Conservation (phyloP, 1,139 yeast genomes). For the Pichia sp. region DNA sequence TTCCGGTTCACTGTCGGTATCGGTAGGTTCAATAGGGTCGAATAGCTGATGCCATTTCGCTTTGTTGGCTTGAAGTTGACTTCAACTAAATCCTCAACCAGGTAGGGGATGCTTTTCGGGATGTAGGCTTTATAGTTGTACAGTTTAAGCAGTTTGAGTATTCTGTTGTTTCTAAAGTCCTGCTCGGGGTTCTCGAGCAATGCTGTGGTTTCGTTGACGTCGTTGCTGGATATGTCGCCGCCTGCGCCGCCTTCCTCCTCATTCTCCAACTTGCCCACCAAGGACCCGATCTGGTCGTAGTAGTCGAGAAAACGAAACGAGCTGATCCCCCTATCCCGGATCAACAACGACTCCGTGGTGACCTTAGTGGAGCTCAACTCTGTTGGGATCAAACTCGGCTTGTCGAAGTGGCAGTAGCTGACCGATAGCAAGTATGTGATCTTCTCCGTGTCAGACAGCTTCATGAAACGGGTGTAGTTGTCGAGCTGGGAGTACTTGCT, state of each 20-base stretch:
- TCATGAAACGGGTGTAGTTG: neutral
- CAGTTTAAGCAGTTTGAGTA: slow-evolving; percentile 5
- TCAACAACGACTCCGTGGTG: slow-evolving; percentile 33
- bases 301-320: slow-evolving; percentile 42
- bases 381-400: slow-evolving; percentile 40
- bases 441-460: slow-evolving; percentile 12
- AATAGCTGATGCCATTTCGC: slow-evolving; percentile 33
- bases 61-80: slow-evolving; percentile 43
- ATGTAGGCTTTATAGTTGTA: slow-evolving; percentile 7
- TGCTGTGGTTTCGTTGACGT: slow-evolving; percentile 10
- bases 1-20: slow-evolving; percentile 56
- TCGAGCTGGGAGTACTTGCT: neutral
- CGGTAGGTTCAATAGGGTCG: slow-evolving; percentile 57
- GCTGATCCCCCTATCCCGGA: slow-evolving; percentile 48
- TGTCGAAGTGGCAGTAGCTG: slow-evolving; percentile 34
- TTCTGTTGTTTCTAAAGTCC: slow-evolving; percentile 23
- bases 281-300: slow-evolving; percentile 31
- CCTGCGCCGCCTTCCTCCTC: slow-evolving; percentile 15
- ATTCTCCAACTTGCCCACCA: slow-evolving; percentile 23
- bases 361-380: slow-evolving; percentile 35
- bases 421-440: slow-evolving; percentile 12
- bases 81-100: slow-evolving; percentile 64
- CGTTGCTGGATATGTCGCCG: slow-evolving; percentile 18
- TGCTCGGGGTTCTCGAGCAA: slow-evolving; percentile 3
- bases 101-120: slow-evolving; percentile 25